A percentile compares a stretch with the other conserved stretches of the same genome.
phyloP scores from a whole-genome alignment of 768 basidiomycete species.

The Postia placenta region DNA sequence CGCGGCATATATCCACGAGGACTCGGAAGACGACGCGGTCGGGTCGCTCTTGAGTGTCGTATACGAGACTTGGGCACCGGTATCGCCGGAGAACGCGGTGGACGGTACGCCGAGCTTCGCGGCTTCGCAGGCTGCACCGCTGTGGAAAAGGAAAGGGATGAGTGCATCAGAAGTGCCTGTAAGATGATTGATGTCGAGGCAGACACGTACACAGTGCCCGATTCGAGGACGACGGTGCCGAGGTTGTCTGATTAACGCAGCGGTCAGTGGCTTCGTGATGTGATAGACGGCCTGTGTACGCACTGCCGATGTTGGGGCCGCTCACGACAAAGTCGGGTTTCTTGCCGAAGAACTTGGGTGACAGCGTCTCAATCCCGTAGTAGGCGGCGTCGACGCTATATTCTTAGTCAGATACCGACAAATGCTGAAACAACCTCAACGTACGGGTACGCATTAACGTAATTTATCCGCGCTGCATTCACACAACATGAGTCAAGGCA shows the following conservation, averaged over 20 bases:
- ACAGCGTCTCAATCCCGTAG: conserved; percentile 40
- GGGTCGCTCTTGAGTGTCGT: conserved; percentile 19
- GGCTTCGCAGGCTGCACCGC: conserved; percentile 23
- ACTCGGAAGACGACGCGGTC: conserved; percentile 11
- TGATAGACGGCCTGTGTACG: background rate
- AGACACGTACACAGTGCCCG: conserved; percentile 18
- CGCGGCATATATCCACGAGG: conserved; percentile 15
- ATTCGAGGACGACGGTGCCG: conserved; percentile 11
- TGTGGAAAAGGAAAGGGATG: background rate
- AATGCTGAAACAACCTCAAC: conserved; percentile 6
- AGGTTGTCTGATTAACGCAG: conserved; percentile 10
- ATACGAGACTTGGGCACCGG: conserved; percentile 20
- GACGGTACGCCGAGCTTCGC: conserved; percentile 23
- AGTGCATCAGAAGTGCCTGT: too few species aligned
- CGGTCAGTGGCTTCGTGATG: background rate
- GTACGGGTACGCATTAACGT: conserved; percentile 31
- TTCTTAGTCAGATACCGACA: background rate
- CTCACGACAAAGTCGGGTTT: conserved; percentile 40
- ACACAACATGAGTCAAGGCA: conserved; percentile 15
- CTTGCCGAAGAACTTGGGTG: conserved; percentile 32
- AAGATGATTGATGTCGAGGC: background rate
- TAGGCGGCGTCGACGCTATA: conserved; percentile 23
- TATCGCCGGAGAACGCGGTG: conserved; percentile 25
- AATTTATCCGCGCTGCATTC: conserved; percentile 26
- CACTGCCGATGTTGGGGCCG: conserved; percentile 34